These are phyloP conservation scores for Rostrohypoxylon terebratum DNA, from an alignment of 495 filamentous ascomycete species.

Conservation along the genomic window DNA sequence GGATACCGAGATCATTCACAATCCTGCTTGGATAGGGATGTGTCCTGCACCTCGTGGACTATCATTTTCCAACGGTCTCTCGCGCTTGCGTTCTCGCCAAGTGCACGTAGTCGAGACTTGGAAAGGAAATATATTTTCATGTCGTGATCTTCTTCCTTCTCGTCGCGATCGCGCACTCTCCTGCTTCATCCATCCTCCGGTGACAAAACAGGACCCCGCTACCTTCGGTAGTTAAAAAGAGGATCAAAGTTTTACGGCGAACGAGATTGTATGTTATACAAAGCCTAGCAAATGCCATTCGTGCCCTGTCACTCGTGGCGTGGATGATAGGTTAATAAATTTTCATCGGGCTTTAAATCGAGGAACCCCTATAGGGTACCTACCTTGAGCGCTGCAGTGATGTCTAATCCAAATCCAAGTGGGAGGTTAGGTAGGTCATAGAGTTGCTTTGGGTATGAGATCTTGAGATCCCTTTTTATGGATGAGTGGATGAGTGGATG, in stretches of 20 bases:
- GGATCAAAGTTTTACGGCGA: slow-evolving; percentile 22
- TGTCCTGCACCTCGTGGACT: slow-evolving; percentile 19
- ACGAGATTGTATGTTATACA: slow-evolving; percentile 27
- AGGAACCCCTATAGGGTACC: slow-evolving; percentile 19
- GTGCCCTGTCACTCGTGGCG: slow-evolving; percentile 34
- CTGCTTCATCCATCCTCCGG: not conserved
- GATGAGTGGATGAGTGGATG: slow-evolving; percentile 8
- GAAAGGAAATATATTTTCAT: slow-evolving; percentile 27
- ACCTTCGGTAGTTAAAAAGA: slow-evolving; percentile 37
- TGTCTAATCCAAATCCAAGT: slow-evolving; percentile 37
- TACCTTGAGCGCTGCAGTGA: slow-evolving; percentile 31
- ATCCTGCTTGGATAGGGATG: slow-evolving; percentile 23
- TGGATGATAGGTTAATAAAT: slow-evolving; percentile 46
- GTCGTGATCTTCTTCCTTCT: slow-evolving; percentile 21
- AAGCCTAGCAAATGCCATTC: slow-evolving; percentile 40
- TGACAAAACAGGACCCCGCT: slow-evolving; percentile 11
- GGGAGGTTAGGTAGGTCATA: slow-evolving; percentile 23
- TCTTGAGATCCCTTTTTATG: slow-evolving; percentile 19
- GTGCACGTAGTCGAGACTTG: slow-evolving; percentile 21
- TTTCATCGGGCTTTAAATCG: slow-evolving; percentile 31
- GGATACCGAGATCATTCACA: slow-evolving; percentile 2
- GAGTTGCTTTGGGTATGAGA: slow-evolving; percentile 31
- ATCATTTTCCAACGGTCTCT: slow-evolving; percentile 21
- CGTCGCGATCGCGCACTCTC: slow-evolving; percentile 27
- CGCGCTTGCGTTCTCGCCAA: slow-evolving; percentile 39